phyloP scores from a whole-genome alignment of 2,329 filamentous ascomycete species.

The Madurella mycetomatis region DNA sequence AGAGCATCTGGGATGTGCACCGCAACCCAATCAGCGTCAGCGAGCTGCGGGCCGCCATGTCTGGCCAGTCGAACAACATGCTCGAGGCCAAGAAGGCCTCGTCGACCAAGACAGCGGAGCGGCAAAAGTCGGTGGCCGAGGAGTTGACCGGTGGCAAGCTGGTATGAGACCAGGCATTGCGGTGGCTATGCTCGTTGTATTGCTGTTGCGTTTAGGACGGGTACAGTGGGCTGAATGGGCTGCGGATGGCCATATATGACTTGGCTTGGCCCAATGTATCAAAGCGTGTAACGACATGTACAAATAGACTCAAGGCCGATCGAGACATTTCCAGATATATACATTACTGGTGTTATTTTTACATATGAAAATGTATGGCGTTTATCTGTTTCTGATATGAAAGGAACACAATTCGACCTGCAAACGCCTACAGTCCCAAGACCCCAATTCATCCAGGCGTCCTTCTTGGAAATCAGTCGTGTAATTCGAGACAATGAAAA shows the following conservation, averaged over 20 bases:
- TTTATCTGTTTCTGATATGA: not conserved
- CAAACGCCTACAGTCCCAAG: constrained; percentile 3
- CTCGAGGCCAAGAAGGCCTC: constrained; percentile 37
- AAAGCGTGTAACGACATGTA: constrained; percentile 18
- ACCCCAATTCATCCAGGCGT: not conserved
- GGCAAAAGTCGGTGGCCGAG: constrained; percentile 53
- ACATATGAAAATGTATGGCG: not conserved
- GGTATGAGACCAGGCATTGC: constrained; percentile 30
- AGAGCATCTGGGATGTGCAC: constrained; percentile 50
- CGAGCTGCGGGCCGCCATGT: constrained; percentile 40
- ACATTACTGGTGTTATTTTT: constrained; percentile 8
- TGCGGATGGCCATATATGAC: not conserved
- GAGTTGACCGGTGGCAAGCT: constrained; percentile 58
- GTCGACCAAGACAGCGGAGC: constrained; percentile 42
- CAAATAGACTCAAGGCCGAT: constrained; percentile 17
- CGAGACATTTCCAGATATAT: constrained; percentile 6
- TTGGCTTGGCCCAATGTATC: constrained; percentile 4
- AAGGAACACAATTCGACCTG: not conserved
- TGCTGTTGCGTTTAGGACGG: no score
- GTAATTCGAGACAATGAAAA: not conserved
- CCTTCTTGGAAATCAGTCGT: not conserved
- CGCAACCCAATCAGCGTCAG: constrained; percentile 43
- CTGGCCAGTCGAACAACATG: constrained; percentile 31
- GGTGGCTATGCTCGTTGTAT: not conserved
- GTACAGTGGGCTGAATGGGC: not conserved